Evolutionary conservation across 331 rosid genomes (phyloP), one percentile per base, ranked within the genome.

Genomic region (Quercus lobata): DNA sequence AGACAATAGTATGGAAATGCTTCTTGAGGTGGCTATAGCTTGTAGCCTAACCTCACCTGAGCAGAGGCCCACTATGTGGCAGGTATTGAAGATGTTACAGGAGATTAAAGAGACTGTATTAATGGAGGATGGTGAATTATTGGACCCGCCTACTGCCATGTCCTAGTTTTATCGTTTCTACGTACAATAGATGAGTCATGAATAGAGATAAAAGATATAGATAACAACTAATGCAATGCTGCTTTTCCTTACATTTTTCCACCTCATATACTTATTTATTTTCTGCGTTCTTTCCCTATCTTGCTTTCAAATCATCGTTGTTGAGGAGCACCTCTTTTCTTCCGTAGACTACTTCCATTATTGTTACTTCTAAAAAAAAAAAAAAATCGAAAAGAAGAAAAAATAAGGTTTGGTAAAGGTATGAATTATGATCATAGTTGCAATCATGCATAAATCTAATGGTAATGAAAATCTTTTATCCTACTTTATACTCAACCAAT

Each of bases 21-120:
- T 92, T 77, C 82, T 92, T 17, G 96, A 92, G 75, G 96, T 90
- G 57, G 98, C 96, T 32, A 77, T 90, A 2, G 86, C 91, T 73
- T 94, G 97, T 85, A 84, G 96, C 82, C 37, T 88, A 72, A 81
- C 84, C 37, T 92, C 96, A 24, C 91, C 94, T 0, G 98, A 94
- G 91, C 96, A 90, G 89, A 92, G 98, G 49, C 98, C 98, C 30
- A 89, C 94, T 19, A 90, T 92, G 98, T 90, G 98, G 97, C 92
- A 90, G 87, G 98, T 94, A 82, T 84, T 94, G 90, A 94, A 92
- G 89, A 92, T 90, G 97, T 87, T 94, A 73, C 98, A 90, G 75
- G 97, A 94, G 87, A 89, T 94, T 79, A 94, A 94, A 84, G 91
- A 90, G 69, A 78, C 77, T 75, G 91, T 88, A 25, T 76, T 90